phyloP scores from a whole-genome alignment of 805 yeast species.

The Wickerhamiella brachini region DNA sequence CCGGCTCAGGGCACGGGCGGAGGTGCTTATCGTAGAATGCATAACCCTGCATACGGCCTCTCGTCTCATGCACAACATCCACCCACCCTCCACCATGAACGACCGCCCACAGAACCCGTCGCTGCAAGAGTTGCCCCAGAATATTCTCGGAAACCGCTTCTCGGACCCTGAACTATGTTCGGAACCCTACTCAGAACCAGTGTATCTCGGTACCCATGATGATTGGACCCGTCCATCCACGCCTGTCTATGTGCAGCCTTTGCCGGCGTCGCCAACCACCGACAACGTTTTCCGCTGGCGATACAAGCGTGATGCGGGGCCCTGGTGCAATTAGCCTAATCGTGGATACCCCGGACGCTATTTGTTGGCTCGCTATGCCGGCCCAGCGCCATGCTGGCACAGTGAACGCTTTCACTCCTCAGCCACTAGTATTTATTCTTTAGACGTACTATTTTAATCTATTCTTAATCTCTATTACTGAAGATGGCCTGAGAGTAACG shows the following conservation, averaged over 20 bases:
- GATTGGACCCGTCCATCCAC: background rate
- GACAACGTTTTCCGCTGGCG: background rate
- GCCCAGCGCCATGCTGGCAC: too few relatives aligned
- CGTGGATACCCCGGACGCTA: too few relatives aligned
- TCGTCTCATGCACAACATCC: background rate
- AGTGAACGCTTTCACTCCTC: too few relatives aligned
- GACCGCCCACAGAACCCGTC: background rate
- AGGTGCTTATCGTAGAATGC: background rate
- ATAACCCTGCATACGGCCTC: background rate
- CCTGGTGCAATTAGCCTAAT: background rate
- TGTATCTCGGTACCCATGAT: background rate
- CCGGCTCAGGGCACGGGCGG: too few relatives aligned
- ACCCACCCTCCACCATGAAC: background rate
- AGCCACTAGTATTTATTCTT: too few relatives aligned
- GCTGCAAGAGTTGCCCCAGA: background rate
- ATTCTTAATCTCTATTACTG: background rate
- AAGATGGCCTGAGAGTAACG: too few relatives aligned
- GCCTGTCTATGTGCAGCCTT: background rate
- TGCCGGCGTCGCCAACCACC: background rate
- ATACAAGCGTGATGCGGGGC: background rate
- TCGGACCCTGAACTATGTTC: background rate
- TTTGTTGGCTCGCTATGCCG: too few relatives aligned
- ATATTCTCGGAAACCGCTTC: background rate
- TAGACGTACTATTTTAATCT: too few relatives aligned
- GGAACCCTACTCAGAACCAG: background rate